phyloP scores from a whole-genome alignment of 306 rosid genomes.

The Abrus precatorius region DNA sequence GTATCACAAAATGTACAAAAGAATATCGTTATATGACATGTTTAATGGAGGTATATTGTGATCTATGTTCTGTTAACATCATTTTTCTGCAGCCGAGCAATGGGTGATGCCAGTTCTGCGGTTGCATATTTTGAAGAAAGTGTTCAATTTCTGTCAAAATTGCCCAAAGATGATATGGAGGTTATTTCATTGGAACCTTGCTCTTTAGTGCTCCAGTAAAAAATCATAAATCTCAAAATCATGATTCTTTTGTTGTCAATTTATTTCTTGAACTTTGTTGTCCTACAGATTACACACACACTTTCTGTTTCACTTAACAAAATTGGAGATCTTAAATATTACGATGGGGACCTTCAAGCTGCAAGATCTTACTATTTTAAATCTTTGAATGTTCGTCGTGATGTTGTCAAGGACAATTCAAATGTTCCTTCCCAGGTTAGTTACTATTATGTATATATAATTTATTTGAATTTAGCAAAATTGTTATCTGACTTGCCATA shows the following conservation, averaged over 20 bases:
- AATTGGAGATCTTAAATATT: conserved; percentile 96
- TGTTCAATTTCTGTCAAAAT: conserved; percentile 82
- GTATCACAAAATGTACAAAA: background rate
- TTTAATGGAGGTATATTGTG: conserved; percentile 30
- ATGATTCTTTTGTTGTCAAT: background rate
- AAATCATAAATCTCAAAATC: background rate
- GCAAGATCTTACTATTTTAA: conserved; percentile 80
- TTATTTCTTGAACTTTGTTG: conserved; percentile 29
- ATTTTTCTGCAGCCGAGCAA: conserved; percentile 79
- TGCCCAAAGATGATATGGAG: conserved; percentile 83
- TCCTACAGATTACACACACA: conserved; percentile 78
- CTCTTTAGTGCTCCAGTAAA: conserved; percentile 2
- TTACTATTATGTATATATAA: conserved; percentile 28
- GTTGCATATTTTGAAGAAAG: conserved; percentile 88
- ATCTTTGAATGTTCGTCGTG: conserved; percentile 89
- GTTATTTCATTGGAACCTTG: conserved; percentile 57
- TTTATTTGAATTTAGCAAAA: conserved; percentile 20
- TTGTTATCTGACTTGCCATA: conserved; percentile 4
- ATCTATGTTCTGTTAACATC: conserved; percentile 10
- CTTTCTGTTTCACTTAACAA: conserved; percentile 96
- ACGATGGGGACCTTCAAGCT: conserved; percentile 84
- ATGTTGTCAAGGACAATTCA: conserved; percentile 67
- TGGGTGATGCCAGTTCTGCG: conserved; percentile 83
- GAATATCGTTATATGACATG: conserved; percentile 21
- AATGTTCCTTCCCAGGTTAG: conserved; percentile 83